Evolutionary conservation across 176 grass and related monocot species (phyloP), one percentile per base, ranked within the genome.

Genomic region (Metroxylon sagu): DNA sequence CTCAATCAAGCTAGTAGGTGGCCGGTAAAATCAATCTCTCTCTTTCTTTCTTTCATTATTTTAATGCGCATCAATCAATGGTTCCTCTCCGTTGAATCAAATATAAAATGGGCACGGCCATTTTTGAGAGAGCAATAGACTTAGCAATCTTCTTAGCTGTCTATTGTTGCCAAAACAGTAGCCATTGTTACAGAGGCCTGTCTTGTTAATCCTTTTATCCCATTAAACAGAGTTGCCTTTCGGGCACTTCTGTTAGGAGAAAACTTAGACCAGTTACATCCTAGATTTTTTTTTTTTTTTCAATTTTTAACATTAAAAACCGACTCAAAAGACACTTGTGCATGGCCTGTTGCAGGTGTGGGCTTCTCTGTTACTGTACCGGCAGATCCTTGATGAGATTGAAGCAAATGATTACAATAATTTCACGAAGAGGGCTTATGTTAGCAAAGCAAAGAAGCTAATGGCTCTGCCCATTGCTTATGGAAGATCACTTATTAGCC

Each of bases 361-460:
- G 93, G 84, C 93, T 8, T 92, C 93, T 67, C 67, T 98, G 54
- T 73, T 85, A 23, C 28, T 98, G 39, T 98, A 98, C 67, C 69
- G 84, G 55, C 81, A 98, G 49, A 98, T 98, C 26, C 87, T 98
- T 3, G 93, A 98, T 56, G 93, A 92, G 73, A 98, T 98, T 39
- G 93, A 98, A 71, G 78, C 78, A 4, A 98, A 98, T 56, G 93
- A 81, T 27, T 98, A 88, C 69, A 56, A 92, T 60, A 85, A 85
- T 70, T 98, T 98, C 81, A 85, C 81, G 16, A 92, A 81, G 70
- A 70, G 81, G 30, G 93, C 84, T 27, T 92, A 88, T 35, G 93
- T 98, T 18, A 80, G 87, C 0, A 98, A 92, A 69, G 71, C 87
- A 1, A 98, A 92, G 81, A 98, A 98, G 77, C 48, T 98, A 3